Evolutionary conservation across 441 rosid species (phyloP).

Genomic region (Arabidopsis hybrid): DNA sequence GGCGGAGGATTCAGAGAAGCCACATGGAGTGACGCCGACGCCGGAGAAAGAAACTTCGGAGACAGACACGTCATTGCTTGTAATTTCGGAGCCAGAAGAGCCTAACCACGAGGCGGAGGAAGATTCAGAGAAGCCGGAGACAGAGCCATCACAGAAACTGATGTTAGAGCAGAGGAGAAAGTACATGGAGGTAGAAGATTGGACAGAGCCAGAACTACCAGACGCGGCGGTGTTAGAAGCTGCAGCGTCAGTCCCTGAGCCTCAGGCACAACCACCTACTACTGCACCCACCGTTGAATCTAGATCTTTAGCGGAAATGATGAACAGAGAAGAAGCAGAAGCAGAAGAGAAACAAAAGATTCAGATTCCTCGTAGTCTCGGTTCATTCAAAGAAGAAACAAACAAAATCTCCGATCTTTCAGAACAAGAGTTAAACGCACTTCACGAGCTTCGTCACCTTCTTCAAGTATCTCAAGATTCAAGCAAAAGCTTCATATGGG

Average conservation of each 20-base stretch:
- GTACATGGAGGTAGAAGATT: constrained; percentile 42
- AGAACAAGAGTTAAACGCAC: constrained; percentile 53
- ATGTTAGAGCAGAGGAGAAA: constrained; percentile 33
- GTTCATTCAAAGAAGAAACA: constrained; percentile 62
- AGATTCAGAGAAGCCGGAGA: constrained; percentile 5
- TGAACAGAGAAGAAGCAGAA: constrained; percentile 57
- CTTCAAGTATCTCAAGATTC: constrained; percentile 55
- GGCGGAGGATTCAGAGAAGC: not conserved
- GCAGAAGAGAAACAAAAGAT: constrained; percentile 40
- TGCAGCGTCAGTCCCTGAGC: constrained; percentile 34
- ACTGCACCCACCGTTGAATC: constrained; percentile 40
- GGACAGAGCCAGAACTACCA: constrained; percentile 47
- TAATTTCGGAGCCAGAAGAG: constrained; percentile 3
- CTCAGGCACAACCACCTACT: not conserved
- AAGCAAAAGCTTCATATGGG: constrained; percentile 64
- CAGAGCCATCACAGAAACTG: constrained; percentile 29
- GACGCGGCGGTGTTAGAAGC: constrained; percentile 45
- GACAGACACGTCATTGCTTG: not conserved
- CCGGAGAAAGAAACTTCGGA: constrained; percentile 11
- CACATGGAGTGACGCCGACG: not conserved
- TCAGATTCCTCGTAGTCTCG: constrained; percentile 41
- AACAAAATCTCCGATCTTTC: constrained; percentile 56
- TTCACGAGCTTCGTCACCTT: constrained; percentile 55
- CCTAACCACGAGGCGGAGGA: not conserved
- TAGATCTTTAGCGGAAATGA: constrained; percentile 57